A percentile compares a stretch with the other conserved stretches of the same genome.
Evolutionary conservation across 495 filamentous ascomycete genomes (phyloP).

Genomic region (Hypoxylon rickii): DNA sequence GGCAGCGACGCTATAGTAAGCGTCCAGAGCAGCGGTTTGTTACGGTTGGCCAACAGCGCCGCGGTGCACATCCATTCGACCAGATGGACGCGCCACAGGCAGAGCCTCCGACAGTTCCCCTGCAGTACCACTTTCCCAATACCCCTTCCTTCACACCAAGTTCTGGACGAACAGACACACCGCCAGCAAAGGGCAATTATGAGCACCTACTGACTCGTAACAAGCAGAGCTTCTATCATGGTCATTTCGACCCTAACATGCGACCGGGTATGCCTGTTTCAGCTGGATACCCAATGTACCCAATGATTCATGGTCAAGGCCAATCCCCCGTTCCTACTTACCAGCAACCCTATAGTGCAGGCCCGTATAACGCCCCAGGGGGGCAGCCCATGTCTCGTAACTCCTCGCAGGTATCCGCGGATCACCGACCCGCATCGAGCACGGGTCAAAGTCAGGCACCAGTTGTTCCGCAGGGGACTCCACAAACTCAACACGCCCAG

Average conservation of each 20-base stretch:
- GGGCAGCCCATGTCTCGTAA: slow-evolving; percentile 78
- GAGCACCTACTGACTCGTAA: slow-evolving; percentile 71
- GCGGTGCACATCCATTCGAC: slow-evolving; percentile 11
- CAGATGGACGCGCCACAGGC: slow-evolving; percentile 21
- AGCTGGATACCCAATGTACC: slow-evolving; percentile 52
- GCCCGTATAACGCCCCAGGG: slow-evolving; percentile 59
- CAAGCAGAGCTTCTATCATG: slow-evolving; percentile 57
- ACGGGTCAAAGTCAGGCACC: slow-evolving; percentile 64
- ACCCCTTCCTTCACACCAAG: slow-evolving; percentile 40
- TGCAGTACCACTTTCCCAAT: slow-evolving; percentile 38
- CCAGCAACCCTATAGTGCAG: slow-evolving; percentile 55
- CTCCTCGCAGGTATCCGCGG: slow-evolving; percentile 74
- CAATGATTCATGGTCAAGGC: slow-evolving; percentile 54
- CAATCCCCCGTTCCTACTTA: slow-evolving; percentile 51
- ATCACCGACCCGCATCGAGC: slow-evolving; percentile 78
- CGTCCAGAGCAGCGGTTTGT: slow-evolving; percentile 41
- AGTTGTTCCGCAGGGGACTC: slow-evolving; percentile 49
- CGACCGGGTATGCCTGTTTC: slow-evolving; percentile 40
- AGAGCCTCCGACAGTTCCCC: slow-evolving; percentile 34
- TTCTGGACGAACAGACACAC: slow-evolving; percentile 57
- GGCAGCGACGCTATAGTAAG: slow-evolving; percentile 46
- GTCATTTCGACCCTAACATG: slow-evolving; percentile 37
- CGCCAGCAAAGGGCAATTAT: slow-evolving; percentile 70
- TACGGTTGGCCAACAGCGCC: slow-evolving; percentile 23
- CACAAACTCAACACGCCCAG: slow-evolving; percentile 58